Evolutionary conservation across 2,329 filamentous ascomycete species (phyloP).

Genomic region (Fusarium illudens): DNA sequence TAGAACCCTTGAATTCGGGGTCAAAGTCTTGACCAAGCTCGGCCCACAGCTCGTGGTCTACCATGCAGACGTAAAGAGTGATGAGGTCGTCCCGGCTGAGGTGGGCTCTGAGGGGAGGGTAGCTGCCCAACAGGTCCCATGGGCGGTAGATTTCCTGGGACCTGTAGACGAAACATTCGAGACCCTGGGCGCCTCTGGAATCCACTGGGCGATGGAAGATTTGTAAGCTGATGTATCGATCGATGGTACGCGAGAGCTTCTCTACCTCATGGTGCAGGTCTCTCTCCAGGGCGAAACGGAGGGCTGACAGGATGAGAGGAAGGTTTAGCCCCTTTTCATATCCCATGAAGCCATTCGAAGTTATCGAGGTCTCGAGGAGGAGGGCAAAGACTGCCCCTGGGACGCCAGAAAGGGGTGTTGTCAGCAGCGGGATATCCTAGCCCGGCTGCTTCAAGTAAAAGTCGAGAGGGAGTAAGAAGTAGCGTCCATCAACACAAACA

Average conservation of each 20-base stretch:
- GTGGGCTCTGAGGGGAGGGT: neutral
- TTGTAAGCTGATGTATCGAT: constrained; percentile 36
- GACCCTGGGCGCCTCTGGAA: constrained; percentile 6
- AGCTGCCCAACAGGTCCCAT: constrained; percentile 15
- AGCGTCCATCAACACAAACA: neutral
- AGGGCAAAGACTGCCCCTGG: constrained; percentile 33
- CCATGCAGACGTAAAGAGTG: constrained; percentile 11
- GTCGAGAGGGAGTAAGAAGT: constrained; percentile 3
- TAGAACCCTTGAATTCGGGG: neutral
- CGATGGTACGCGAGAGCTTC: constrained; percentile 27
- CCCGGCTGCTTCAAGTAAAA: constrained; percentile 2
- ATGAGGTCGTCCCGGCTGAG: neutral
- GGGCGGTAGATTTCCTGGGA: constrained; percentile 40
- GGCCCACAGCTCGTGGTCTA: constrained; percentile 6
- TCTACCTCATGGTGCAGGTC: constrained; percentile 25
- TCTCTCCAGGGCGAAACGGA: constrained; percentile 20
- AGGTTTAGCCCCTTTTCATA: constrained; percentile 37
- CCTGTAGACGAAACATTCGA: constrained; percentile 30
- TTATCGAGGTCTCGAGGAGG: constrained; percentile 28
- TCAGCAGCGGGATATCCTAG: constrained; percentile 20
- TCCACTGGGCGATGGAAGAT: constrained; percentile 36
- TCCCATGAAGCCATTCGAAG: constrained; percentile 27
- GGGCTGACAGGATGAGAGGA: constrained; percentile 28
- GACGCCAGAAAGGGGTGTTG: neutral
- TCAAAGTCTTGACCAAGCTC: neutral